Base-by-base conservation (phyloP, 805 yeast species). In the Cyberlindnera petersonii region DNA sequence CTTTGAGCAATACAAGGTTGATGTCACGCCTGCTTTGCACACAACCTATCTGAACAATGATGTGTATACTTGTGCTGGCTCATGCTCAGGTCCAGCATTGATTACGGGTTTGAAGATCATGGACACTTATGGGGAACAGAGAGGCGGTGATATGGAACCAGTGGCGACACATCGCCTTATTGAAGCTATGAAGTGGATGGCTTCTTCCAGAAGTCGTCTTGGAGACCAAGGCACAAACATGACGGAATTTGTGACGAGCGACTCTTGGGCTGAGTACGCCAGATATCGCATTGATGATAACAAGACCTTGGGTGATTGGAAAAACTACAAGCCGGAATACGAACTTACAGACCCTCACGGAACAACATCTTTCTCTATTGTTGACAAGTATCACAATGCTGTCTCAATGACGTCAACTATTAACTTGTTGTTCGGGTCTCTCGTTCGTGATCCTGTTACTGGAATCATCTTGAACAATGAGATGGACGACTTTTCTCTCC, bases 181-280 rank as follows among this genome's bases (percentile, higher is more conserved):
- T 9, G 98, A 91, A 61, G 65, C 84, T 3, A 86, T 91, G 95
- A 91, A 91, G 61, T 91, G 96, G 96, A 74, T 87, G 75, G 86
- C 89, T 0, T 73, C 91, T 10, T 91, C 82, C 0, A 71, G 97
- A 46, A 77, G 89, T n/a, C 74, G 86, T 49, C 69, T 91, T 19
- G 98, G 98, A 0, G 96, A 87, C 53, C 79, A 62, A 4, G 44
- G 56, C 3, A 44, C 58, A 0, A 66, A 72, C 35, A 73, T 79
- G 38, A 42, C 49, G 11, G 50, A 47, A 23, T 39, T 42, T 31
- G 53, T 75, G 11, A 60, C 72, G 6, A 49, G 58, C 2, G 68
- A 74, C 22, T 44, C 47, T 15, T 91, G 94, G 91, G 72, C 80
- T 6, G 56, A 66, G 2, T 52, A 59, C 4, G 76, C 83, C 0